A percentile compares a stretch with the other conserved stretches of the same genome.
These are phyloP conservation scores for Oehlia diaphana DNA, from an alignment of 192 early-diverging fungal genomes.

Conservation along the genomic window DNA sequence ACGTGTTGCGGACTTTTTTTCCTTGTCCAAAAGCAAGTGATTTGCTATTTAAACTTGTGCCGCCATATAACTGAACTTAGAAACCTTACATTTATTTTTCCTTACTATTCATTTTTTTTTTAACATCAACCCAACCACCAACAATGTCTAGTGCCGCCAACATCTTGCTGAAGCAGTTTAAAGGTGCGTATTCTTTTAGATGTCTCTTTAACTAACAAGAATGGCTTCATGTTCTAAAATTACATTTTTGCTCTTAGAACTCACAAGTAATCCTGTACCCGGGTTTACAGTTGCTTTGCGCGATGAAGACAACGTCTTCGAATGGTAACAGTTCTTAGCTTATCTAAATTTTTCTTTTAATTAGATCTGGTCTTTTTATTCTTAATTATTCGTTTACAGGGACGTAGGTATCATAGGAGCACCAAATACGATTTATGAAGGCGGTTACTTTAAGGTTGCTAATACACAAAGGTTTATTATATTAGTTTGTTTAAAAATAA, in stretches of 20 bases:
- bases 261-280: constrained; percentile 48
- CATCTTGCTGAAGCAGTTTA: constrained; percentile 50
- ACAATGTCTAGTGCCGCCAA: constrained; percentile 42
- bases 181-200: constrained; percentile 30
- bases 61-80: not conserved
- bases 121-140: not conserved
- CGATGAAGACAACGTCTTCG: constrained; percentile 43
- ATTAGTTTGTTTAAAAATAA: not conserved
- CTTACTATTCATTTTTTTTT: not conserved
- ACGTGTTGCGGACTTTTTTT: not conserved
- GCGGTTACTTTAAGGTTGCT: constrained; percentile 50
- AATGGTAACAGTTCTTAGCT: constrained; percentile 33
- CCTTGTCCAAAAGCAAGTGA: not conserved
- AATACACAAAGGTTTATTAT: not conserved
- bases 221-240: not conserved
- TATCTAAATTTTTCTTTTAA: not conserved
- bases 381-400: constrained; percentile 24
- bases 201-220: not conserved
- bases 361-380: not conserved
- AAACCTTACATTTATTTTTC: not conserved
- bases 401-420: constrained; percentile 50
- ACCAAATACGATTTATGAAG: constrained; percentile 51
- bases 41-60: not conserved
- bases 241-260: constrained; percentile 31
- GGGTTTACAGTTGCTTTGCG: constrained; percentile 53